Conservation (phyloP, 1,284 basidiomycete species). For the Malassezia cuniculi region DNA sequence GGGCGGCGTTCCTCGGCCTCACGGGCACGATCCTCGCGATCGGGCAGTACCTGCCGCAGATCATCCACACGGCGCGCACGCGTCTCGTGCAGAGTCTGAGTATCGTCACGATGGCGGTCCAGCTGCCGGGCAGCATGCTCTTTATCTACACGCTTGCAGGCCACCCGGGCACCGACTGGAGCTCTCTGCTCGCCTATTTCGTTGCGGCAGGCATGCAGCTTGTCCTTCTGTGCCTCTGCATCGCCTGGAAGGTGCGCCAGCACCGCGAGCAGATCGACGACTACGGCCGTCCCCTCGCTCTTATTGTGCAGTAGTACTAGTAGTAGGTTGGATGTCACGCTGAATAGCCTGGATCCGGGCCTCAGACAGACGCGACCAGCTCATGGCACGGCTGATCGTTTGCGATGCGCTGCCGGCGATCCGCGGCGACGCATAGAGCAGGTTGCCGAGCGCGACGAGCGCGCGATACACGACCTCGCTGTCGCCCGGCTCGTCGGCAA, state of each 20-base stretch:
- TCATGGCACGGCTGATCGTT: too few species aligned
- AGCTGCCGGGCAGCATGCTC: slow-evolving; percentile 75
- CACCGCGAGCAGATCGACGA: slow-evolving; percentile 70
- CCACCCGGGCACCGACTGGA: slow-evolving; percentile 34
- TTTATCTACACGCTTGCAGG: slow-evolving; percentile 60
- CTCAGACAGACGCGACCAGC: too few species aligned
- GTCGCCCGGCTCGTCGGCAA: slow-evolving; percentile 51
- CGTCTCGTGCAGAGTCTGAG: slow-evolving; percentile 80
- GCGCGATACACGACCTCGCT: slow-evolving; percentile 72
- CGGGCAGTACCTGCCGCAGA: slow-evolving; percentile 76
- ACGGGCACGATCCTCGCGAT: slow-evolving; percentile 63
- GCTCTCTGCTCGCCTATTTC: slow-evolving; percentile 52
- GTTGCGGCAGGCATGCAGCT: slow-evolving; percentile 78
- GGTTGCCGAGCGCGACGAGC: slow-evolving; percentile 74
- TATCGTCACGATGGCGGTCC: slow-evolving; percentile 86
- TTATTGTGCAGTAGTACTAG: too few species aligned
- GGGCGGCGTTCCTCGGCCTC: slow-evolving; percentile 80
- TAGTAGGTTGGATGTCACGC: too few species aligned
- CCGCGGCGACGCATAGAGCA: too few species aligned
- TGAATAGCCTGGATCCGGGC: too few species aligned
- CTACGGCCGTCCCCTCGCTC: slow-evolving; percentile 62
- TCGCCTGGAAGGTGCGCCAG: slow-evolving; percentile 50
- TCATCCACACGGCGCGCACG: slow-evolving; percentile 62
- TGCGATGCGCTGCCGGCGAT: too few species aligned
- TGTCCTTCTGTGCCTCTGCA: slow-evolving; percentile 54